Percentiles rank a stretch among this genome's conserved stretches.
Evolutionary conservation across 192 early-diverging fungal species (phyloP).

Genomic region (Funneliformis geosporum): DNA sequence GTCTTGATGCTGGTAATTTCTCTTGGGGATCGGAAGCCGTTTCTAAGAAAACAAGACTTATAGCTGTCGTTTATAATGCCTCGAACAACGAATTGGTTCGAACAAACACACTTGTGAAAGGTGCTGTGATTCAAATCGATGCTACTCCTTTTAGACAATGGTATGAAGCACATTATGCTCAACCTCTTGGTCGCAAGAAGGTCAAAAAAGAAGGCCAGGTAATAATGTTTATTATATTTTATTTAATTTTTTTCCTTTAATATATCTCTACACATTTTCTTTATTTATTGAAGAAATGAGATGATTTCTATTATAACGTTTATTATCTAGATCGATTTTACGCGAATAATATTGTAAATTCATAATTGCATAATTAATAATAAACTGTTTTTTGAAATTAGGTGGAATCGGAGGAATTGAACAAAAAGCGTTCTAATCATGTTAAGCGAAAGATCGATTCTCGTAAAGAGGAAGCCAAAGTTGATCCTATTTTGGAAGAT

Average conservation of each 20-base stretch:
- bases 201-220: conserved; percentile 56
- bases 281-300: too few species aligned
- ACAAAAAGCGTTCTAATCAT: conserved; percentile 89
- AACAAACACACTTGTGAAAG: conserved; percentile 99
- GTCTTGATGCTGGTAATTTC: conserved; percentile 96
- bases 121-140: conserved; percentile 95
- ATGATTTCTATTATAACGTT: too few species aligned
- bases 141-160: conserved; percentile 99
- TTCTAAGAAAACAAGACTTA: conserved; percentile 95
- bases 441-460: conserved; percentile 84
- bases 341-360: too few species aligned
- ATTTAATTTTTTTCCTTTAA: background rate
- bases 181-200: conserved; percentile 83
- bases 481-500: conserved; percentile 86
- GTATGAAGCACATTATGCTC: conserved; percentile 98
- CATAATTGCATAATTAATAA: background rate
- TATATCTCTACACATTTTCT: too few species aligned
- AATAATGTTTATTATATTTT: conserved; percentile 19
- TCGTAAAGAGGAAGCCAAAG: conserved; percentile 80
- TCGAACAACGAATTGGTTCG: conserved; percentile 99
- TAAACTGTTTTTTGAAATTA: conserved; percentile 28
- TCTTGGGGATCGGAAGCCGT: conserved; percentile 95
- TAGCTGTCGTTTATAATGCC: conserved; percentile 96
- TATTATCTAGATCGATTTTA: too few species aligned
- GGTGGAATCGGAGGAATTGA: conserved; percentile 63